Conservation (phyloP, 2,329 filamentous ascomycete species). For the Botrytis porri region DNA sequence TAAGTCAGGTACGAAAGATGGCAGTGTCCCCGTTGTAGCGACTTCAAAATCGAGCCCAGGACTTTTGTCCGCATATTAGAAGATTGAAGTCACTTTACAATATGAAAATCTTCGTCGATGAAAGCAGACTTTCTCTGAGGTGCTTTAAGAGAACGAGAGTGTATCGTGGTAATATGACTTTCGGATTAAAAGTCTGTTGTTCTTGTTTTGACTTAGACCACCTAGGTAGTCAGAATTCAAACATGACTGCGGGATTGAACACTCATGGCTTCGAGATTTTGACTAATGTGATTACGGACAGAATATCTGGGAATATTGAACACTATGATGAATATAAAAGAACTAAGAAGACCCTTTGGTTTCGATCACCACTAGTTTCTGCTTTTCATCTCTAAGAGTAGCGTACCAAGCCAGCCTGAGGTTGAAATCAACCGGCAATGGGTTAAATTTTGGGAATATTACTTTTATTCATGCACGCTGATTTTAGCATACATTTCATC, state of each 20-base stretch:
- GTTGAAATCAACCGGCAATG: background rate
- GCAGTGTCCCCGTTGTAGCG: accelerated
- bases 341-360: background rate
- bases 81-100: background rate
- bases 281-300: background rate
- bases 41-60: background rate
- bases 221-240: background rate
- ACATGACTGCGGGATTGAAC: background rate
- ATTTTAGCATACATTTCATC: background rate
- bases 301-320: background rate
- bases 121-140: background rate
- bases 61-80: background rate
- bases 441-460: background rate
- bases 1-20: too few relatives aligned
- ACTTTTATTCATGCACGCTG: too few relatives aligned
- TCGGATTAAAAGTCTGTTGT: background rate
- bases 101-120: accelerated
- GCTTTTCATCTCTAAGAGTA: background rate
- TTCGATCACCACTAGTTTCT: background rate
- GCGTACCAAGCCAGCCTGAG: accelerated
- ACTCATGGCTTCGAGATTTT: background rate
- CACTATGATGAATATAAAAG: too few relatives aligned
- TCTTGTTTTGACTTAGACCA: background rate
- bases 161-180: background rate
- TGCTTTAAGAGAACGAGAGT: accelerated